These are phyloP conservation scores for Phanerochaete carnosa DNA, from an alignment of 768 basidiomycete genomes.

Conservation along the genomic window DNA sequence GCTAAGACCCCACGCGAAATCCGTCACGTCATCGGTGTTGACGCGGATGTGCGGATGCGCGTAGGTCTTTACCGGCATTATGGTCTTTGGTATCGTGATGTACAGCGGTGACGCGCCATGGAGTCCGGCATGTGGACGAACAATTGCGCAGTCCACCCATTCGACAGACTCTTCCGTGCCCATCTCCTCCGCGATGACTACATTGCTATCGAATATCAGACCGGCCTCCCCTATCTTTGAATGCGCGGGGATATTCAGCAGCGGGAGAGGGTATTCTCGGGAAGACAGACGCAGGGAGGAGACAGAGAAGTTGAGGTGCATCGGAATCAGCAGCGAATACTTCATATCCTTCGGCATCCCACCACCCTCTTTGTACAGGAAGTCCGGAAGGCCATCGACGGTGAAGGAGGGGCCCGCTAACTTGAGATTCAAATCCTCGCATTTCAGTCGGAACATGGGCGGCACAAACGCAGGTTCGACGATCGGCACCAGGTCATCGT, in stretches of 20 bases:
- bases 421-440: conserved; percentile 56
- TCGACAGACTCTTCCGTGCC: conserved; percentile 62
- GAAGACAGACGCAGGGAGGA: conserved; percentile 58
- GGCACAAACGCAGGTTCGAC: conserved; percentile 36
- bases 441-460: conserved; percentile 67
- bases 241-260: conserved; percentile 67
- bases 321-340: conserved; percentile 79
- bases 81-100: conserved; percentile 78
- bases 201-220: conserved; percentile 67
- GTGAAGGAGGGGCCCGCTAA: conserved; percentile 62
- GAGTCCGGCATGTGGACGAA: conserved; percentile 51
- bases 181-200: conserved; percentile 88
- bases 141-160: conserved; percentile 67
- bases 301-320: conserved; percentile 72
- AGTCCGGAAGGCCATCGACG: conserved; percentile 49
- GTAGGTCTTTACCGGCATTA: conserved; percentile 95
- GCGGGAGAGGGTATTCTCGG: conserved; percentile 86
- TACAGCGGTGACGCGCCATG: conserved; percentile 50
- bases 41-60: conserved; percentile 71
- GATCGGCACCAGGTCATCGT: conserved; percentile 44
- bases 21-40: conserved; percentile 58
- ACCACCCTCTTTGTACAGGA: conserved; percentile 62
- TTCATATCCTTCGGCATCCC: conserved; percentile 66
- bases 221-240: conserved; percentile 36
- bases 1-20: conserved; percentile 87